Conservation (phyloP, 805 yeast genomes). For the Candida loeiensis region DNA sequence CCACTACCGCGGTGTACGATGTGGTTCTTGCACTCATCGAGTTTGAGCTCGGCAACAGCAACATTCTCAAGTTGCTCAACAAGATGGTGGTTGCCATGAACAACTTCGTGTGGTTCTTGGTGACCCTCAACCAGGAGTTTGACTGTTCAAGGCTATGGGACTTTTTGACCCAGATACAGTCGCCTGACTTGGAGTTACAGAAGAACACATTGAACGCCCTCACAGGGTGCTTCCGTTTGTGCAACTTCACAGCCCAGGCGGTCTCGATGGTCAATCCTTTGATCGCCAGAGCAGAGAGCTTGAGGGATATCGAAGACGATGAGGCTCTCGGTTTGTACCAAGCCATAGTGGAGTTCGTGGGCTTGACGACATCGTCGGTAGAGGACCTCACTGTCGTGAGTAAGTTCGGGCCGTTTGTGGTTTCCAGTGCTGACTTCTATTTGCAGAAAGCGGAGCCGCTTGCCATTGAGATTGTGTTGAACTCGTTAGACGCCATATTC, state of each 20-base stretch:
- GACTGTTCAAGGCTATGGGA: slow-evolving; percentile 30
- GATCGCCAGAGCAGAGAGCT: slow-evolving; percentile 19
- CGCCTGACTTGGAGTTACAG: slow-evolving; percentile 21
- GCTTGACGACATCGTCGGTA: slow-evolving; percentile 35
- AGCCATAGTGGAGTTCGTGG: slow-evolving; percentile 51
- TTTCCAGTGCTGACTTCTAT: slow-evolving; percentile 14
- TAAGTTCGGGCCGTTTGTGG: slow-evolving; percentile 9
- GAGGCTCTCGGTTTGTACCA: slow-evolving; percentile 14
- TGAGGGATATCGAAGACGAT: slow-evolving; percentile 11
- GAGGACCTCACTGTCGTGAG: slow-evolving; percentile 8
- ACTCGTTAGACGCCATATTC: slow-evolving; percentile 61
- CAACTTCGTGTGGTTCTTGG: slow-evolving; percentile 62
- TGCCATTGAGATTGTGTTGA: slow-evolving; percentile 46
- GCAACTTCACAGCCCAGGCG: slow-evolving; percentile 24
- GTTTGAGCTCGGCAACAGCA: slow-evolving; percentile 29
- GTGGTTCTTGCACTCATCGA: slow-evolving; percentile 37
- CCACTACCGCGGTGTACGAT: slow-evolving; percentile 13
- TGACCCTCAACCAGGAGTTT: slow-evolving; percentile 23
- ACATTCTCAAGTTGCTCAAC: slow-evolving; percentile 39
- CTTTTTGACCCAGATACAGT: slow-evolving; percentile 12
- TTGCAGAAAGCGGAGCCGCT: slow-evolving; percentile 9
- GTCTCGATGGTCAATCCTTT: slow-evolving; percentile 24
- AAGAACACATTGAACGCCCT: slow-evolving; percentile 38
- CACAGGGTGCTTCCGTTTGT: slow-evolving; percentile 34
- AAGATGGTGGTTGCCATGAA: slow-evolving; percentile 66